These are phyloP conservation scores for Gossypioides kirkii DNA, from an alignment of 345 rosid species.

Conservation along the genomic window DNA sequence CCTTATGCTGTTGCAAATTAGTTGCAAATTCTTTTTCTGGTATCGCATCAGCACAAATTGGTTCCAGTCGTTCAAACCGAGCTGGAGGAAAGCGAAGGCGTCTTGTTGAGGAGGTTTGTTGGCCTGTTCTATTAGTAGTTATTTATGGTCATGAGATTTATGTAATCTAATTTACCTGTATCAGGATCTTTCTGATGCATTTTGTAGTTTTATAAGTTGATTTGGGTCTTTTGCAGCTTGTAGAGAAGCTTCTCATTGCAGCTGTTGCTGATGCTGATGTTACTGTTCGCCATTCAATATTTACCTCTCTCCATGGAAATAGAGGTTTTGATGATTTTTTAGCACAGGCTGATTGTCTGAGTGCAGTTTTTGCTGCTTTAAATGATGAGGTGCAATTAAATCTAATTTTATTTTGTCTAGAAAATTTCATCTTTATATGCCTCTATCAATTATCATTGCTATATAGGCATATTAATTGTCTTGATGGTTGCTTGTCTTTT, in stretches of 20 bases:
- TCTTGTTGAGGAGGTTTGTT: slow-evolving; percentile 82
- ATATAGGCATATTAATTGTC: background rate
- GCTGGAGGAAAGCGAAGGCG: slow-evolving; percentile 72
- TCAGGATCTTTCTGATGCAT: slow-evolving; percentile 13
- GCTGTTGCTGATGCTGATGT: slow-evolving; percentile 99
- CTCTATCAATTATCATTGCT: background rate
- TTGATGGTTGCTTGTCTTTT: background rate
- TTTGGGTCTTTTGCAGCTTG: slow-evolving; percentile 60
- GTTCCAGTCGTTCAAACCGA: slow-evolving; percentile 68
- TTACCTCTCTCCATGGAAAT: slow-evolving; percentile 68
- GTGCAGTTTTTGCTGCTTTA: slow-evolving; percentile 95
- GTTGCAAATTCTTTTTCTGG: slow-evolving; percentile 78
- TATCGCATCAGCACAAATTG: slow-evolving; percentile 41
- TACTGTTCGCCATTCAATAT: slow-evolving; percentile 85
- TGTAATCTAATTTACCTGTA: background rate
- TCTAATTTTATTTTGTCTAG: background rate
- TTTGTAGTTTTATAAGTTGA: slow-evolving; percentile 23
- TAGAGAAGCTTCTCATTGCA: slow-evolving; percentile 94
- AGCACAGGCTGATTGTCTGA: slow-evolving; percentile 93
- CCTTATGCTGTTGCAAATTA: slow-evolving; percentile 86
- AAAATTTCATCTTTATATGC: background rate
- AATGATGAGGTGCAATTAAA: slow-evolving; percentile 80
- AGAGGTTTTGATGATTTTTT: slow-evolving; percentile 88
- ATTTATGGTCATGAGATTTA: background rate
- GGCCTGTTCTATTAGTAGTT: background rate